Base-by-base conservation (phyloP, 768 basidiomycete species). In the Pisolithus tinctorius region DNA sequence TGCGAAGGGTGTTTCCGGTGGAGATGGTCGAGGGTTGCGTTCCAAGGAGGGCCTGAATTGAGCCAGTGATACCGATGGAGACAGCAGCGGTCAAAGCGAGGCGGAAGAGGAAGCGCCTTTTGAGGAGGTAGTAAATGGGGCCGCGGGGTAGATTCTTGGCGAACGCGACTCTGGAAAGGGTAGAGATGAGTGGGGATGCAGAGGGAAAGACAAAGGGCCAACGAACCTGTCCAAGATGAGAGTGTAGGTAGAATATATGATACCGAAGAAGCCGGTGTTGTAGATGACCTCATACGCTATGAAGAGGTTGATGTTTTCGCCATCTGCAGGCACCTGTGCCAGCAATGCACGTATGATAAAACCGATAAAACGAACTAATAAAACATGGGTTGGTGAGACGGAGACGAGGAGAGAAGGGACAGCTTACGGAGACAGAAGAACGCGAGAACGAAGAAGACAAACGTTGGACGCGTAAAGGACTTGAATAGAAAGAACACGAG, bases 201-300 rank as follows among this genome's bases (percentile, higher is more conserved):
- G 20, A 49, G 45, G 48, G 56, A 10, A 2, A 2, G 16, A 31
- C 9, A 4, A 17, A 47, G 11, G 4, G 20, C 8, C 29, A 13
- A 55, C 68, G n/a, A 42, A 71, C 69, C 66, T 61, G 17, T 62
- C 61, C 1, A 57, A 46, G 49, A 63, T 57, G 34, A 71, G 64
- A 42, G 54, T 58, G 25, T 66, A 68, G 2, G 62, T 60, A 0
- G 65, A 70, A 55, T 61, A 63, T 42, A 63, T 48, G 1, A 63
- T 10, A 44, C 62, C 56, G 30, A 68, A 71, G 63, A 71, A 69
- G 27, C 68, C 68, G 1, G 57, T 59, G 54, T 64, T 68, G 58
- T 70, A 70, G 16, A 71, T 38, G 50, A 70, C 59, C 49, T 60
- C 51, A 17, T 64, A 63, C 14, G 70, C 62, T 27, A 69, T 47